A percentile compares a stretch with the other conserved stretches of the same genome.
Evolutionary conservation across 192 early-diverging fungal genomes (phyloP).

Genomic region (Rhizophagus clarus): DNA sequence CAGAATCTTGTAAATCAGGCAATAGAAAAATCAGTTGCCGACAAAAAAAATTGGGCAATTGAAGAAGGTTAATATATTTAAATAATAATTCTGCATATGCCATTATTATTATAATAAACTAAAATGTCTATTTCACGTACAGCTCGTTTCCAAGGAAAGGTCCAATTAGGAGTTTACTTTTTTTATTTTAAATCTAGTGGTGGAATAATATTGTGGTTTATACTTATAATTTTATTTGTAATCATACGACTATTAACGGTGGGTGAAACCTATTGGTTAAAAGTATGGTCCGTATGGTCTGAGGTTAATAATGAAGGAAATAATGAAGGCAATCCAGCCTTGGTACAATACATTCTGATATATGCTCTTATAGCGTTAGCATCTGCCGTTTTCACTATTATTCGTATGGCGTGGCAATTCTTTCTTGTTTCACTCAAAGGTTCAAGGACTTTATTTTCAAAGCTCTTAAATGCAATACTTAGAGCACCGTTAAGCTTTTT

Average conservation of each 20-base stretch:
- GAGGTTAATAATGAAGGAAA: no score
- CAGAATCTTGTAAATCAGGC: not conserved
- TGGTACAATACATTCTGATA: slow-evolving; percentile 48
- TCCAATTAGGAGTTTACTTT: slow-evolving; percentile 73
- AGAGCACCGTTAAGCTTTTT: slow-evolving; percentile 85
- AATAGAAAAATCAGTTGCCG: slow-evolving; percentile 30
- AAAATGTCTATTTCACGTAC: not conserved
- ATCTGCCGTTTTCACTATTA: slow-evolving; percentile 43
- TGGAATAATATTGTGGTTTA: slow-evolving; percentile 60
- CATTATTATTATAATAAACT: slow-evolving; percentile 1
- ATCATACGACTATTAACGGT: slow-evolving; percentile 53
- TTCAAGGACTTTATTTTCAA: slow-evolving; percentile 56
- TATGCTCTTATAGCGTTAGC: slow-evolving; percentile 56
- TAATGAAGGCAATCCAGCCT: not conserved
- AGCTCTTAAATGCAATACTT: slow-evolving; percentile 59
- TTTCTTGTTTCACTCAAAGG: slow-evolving; percentile 57
- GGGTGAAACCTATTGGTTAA: slow-evolving; percentile 67
- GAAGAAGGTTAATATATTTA: slow-evolving; percentile 42
- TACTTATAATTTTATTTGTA: slow-evolving; percentile 45
- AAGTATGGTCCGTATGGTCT: slow-evolving; percentile 51
- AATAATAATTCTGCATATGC: no score
- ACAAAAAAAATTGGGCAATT: slow-evolving; percentile 41
- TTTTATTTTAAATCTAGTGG: slow-evolving; percentile 74
- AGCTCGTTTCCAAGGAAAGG: slow-evolving; percentile 74
- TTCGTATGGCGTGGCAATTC: slow-evolving; percentile 46